These are phyloP conservation scores for Rhizoctonia solani DNA, from an alignment of 1,284 basidiomycete species.

Conservation along the genomic window DNA sequence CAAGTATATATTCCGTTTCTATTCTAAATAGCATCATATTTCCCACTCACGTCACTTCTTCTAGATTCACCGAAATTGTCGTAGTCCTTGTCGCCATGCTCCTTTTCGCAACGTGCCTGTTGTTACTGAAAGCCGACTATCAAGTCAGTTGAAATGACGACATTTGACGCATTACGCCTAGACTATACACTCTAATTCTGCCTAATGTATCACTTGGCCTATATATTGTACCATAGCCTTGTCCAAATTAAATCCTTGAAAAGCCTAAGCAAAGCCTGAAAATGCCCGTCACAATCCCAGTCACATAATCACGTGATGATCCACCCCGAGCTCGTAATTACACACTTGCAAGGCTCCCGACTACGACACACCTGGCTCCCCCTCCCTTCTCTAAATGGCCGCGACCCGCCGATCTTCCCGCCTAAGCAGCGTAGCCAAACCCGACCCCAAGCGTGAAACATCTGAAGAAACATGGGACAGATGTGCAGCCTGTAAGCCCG, in stretches of 20 bases:
- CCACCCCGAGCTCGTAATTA: no score
- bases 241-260: no score
- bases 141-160: no score
- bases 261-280: no score
- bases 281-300: no score
- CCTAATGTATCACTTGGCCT: background rate
- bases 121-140: background rate
- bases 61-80: conserved; percentile 4
- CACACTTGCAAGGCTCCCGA: no score
- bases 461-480: conserved; percentile 19
- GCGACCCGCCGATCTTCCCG: conserved; percentile 19
- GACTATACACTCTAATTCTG: background rate
- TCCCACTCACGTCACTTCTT: background rate
- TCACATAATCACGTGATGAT: background rate
- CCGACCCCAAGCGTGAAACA: background rate
- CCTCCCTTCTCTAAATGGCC: background rate
- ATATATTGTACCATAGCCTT: background rate
- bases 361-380: background rate
- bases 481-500: conserved; percentile 20
- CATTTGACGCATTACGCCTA: background rate
- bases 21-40: background rate
- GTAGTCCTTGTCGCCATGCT: conserved; percentile 7
- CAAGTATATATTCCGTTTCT: background rate
- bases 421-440: conserved; percentile 7
- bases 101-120: conserved; percentile 7